Percentiles rank a stretch among this genome's conserved stretches.
Conservation (phyloP, 441 rosid genomes). For the Corymbia calophylla region DNA sequence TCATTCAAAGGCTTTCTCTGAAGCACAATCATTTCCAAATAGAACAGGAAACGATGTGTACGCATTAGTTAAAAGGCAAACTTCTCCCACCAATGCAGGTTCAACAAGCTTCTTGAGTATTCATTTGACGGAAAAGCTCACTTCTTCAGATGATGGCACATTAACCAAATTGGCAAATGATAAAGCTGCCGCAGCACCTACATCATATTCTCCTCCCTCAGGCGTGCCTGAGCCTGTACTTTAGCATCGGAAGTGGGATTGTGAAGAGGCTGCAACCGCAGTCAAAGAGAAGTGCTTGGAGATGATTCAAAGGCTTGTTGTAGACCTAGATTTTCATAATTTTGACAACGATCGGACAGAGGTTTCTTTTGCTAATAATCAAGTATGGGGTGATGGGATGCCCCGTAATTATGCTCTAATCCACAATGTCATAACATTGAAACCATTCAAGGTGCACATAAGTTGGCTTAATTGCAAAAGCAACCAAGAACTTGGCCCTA, state of each 20-base stretch:
- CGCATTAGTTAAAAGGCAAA: not conserved
- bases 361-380: conserved; percentile 29
- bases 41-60: not conserved
- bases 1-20: not conserved
- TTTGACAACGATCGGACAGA: conserved; percentile 15
- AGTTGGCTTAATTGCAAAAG: conserved; percentile 36
- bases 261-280: not conserved
- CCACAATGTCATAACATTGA: conserved; percentile 23
- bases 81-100: not conserved
- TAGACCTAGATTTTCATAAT: not conserved
- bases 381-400: conserved; percentile 30
- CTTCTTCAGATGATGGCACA: not conserved
- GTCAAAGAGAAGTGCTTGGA: not conserved
- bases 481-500: conserved; percentile 19
- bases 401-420: conserved; percentile 35
- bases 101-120: not conserved
- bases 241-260: not conserved
- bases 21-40: not conserved
- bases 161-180: not conserved
- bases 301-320: not conserved
- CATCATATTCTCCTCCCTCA: not conserved
- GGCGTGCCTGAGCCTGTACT: not conserved
- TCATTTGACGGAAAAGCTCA: not conserved
- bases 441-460: conserved; percentile 21
- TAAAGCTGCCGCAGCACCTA: not conserved